Percentiles rank a stretch among this genome's conserved stretches.
Conservation (phyloP, 495 filamentous ascomycete species). For the Aspergillus wentii region DNA sequence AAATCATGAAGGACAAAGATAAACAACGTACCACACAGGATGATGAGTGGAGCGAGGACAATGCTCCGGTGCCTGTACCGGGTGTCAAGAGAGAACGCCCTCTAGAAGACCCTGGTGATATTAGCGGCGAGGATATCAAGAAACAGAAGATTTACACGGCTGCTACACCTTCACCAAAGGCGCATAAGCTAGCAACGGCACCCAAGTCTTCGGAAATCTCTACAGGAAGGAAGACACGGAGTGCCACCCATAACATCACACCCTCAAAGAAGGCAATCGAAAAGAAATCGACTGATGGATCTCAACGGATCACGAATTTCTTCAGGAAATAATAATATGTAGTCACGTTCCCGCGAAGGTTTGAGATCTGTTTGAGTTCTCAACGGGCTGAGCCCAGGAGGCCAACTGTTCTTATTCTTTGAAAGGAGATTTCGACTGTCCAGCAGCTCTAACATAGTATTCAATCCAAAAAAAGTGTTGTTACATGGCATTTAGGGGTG, state of each 20-base stretch:
- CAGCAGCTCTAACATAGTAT: constrained; percentile 9
- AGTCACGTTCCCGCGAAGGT: not conserved
- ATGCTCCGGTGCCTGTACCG: constrained; percentile 39
- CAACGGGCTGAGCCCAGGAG: constrained; percentile 1
- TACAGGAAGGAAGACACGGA: constrained; percentile 23
- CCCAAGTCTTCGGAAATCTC: constrained; percentile 4
- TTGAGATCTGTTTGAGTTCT: not conserved
- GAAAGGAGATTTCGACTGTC: constrained; percentile 6
- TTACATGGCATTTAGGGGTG: not conserved
- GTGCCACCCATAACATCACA: constrained; percentile 39
- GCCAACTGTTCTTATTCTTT: not conserved
- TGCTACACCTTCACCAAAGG: constrained; percentile 21
- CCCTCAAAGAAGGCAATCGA: constrained; percentile 40
- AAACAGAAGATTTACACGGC: constrained; percentile 21
- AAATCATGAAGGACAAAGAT: constrained; percentile 23
- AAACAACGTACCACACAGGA: constrained; percentile 38
- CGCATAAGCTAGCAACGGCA: constrained; percentile 7
- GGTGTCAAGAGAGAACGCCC: constrained; percentile 57
- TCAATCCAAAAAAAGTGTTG: constrained; percentile 13
- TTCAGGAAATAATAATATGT: constrained; percentile 54
- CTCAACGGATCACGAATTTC: constrained; percentile 81
- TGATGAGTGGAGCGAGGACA: constrained; percentile 40
- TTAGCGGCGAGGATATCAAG: constrained; percentile 17
- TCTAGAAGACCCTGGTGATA: constrained; percentile 15
- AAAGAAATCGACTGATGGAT: constrained; percentile 52